Evolutionary conservation across 129 eudicot genomes (phyloP).

Genomic region (Flaveria trinervia): DNA sequence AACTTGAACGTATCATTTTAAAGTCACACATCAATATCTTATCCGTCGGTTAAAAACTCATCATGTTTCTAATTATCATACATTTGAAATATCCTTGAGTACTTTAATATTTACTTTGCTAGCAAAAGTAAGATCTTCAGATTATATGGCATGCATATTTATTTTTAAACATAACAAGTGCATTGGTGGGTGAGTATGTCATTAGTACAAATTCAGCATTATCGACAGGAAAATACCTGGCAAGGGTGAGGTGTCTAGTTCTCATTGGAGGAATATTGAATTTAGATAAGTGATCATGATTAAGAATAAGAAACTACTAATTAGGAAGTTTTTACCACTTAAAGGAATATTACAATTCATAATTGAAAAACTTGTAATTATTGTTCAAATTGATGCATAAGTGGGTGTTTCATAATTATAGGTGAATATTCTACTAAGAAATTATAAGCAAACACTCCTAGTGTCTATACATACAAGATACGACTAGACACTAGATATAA

Average conservation of each 20-base stretch:
- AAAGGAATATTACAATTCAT: background rate
- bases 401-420: background rate
- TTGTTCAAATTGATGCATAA: background rate
- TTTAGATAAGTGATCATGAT: background rate
- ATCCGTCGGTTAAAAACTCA: too few species aligned
- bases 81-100: too few species aligned
- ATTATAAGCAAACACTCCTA: background rate
- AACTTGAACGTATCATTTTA: too few species aligned
- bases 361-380: background rate
- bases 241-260: background rate
- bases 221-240: background rate
- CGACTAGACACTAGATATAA: background rate
- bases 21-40: too few species aligned
- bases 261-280: background rate
- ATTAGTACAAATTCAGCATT: background rate
- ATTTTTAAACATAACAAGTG: background rate
- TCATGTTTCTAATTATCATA: too few species aligned
- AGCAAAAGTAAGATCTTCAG: background rate
- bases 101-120: background rate
- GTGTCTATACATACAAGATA: background rate
- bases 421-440: background rate
- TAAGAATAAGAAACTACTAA: background rate
- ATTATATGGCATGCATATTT: background rate
- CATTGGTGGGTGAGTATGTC: background rate
- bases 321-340: background rate